These are phyloP conservation scores for Lupinus albus DNA, from an alignment of 306 rosid species.

Conservation along the genomic window DNA sequence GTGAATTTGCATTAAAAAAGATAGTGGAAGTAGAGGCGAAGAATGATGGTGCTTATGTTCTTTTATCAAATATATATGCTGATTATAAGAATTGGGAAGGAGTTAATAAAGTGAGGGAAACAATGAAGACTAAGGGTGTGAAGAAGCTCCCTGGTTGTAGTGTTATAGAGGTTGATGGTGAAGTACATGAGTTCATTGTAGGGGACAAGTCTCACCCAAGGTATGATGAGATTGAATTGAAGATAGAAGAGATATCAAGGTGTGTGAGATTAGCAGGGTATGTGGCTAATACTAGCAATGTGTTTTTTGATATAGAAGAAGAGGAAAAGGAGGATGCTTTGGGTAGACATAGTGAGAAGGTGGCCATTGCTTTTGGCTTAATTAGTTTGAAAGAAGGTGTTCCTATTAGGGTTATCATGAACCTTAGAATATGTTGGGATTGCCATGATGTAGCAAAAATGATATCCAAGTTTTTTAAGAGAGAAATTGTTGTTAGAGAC, in stretches of 20 bases:
- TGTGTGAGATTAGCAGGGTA: conserved; percentile 52
- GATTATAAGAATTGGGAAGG: conserved; percentile 59
- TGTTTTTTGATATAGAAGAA: conserved; percentile 65
- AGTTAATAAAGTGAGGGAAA: conserved; percentile 46
- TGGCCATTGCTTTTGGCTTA: conserved; percentile 67
- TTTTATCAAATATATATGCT: conserved; percentile 63
- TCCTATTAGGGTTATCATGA: conserved; percentile 40
- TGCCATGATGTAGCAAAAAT: conserved; percentile 59
- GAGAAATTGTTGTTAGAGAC: conserved; percentile 57
- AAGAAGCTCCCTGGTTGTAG: conserved; percentile 70
- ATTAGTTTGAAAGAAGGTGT: conserved; percentile 40
- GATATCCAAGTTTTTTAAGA: conserved; percentile 47
- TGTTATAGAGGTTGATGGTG: conserved; percentile 66
- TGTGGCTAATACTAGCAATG: conserved; percentile 53
- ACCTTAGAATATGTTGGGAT: conserved; percentile 40
- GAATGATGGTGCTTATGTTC: conserved; percentile 62
- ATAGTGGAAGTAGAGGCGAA: conserved; percentile 58
- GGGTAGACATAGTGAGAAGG: conserved; percentile 48
- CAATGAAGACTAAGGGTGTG: conserved; percentile 58
- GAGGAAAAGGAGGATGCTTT: conserved; percentile 65
- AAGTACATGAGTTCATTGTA: conserved; percentile 65
- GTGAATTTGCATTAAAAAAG: conserved; percentile 53
- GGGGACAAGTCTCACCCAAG: conserved; percentile 64
- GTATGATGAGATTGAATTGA: conserved; percentile 52
- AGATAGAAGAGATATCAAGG: conserved; percentile 55